Evolutionary conservation across 1,139 yeast species (phyloP).

Genomic region (Maudiozyma humilis): DNA sequence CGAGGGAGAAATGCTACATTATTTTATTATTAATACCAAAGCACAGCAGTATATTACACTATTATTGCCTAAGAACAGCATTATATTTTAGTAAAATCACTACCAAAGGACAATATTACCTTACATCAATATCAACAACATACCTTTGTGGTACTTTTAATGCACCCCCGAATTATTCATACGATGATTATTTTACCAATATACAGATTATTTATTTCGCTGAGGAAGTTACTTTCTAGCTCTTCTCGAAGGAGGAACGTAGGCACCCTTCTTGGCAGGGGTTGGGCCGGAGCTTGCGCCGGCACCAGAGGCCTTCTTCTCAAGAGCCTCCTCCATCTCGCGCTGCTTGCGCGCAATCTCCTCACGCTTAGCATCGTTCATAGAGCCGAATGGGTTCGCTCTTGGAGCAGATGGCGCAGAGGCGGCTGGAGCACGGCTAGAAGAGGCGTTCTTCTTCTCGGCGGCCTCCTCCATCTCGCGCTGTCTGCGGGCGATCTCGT

Average conservation of each 20-base stretch:
- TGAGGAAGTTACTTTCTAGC: conserved; percentile 1
- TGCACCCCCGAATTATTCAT: too few relatives aligned
- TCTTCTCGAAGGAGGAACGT: conserved; percentile 10
- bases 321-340: conserved; percentile 38
- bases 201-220: neutral
- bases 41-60: too few relatives aligned
- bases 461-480: conserved; percentile 38
- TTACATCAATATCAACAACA: too few relatives aligned
- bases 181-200: neutral
- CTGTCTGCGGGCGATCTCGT: conserved; percentile 31
- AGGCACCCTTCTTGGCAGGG: conserved; percentile 25
- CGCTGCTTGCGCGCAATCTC: conserved; percentile 33
- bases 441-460: conserved; percentile 15
- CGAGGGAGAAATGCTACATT: too few relatives aligned
- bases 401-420: conserved; percentile 20
- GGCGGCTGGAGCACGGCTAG: conserved; percentile 5
- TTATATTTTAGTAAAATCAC: too few relatives aligned
- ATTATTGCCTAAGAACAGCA: too few relatives aligned
- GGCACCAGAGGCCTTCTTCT: conserved; percentile 15
- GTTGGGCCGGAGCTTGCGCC: conserved; percentile 8
- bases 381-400: conserved; percentile 7
- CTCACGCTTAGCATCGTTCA: conserved; percentile 22
- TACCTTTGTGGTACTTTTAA: too few relatives aligned
- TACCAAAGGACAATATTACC: too few relatives aligned
- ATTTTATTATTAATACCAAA: too few relatives aligned